Percentiles rank a stretch among this genome's conserved stretches.
These are phyloP conservation scores for Nicotiana knightiana DNA, from an alignment of 257 asterid species.

Conservation along the genomic window DNA sequence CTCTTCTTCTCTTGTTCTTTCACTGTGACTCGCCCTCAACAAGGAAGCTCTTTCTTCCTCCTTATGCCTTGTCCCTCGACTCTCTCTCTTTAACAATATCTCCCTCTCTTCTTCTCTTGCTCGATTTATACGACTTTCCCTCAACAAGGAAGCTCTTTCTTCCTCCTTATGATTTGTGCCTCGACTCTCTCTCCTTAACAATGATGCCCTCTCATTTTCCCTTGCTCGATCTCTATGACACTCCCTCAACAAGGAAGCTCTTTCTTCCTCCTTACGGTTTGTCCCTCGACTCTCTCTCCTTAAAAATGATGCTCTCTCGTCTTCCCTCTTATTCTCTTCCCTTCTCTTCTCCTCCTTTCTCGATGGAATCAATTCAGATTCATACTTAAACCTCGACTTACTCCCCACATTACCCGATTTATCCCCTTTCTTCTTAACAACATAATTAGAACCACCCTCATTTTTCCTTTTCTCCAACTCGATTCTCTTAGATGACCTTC, in stretches of 20 bases:
- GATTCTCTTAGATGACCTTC: conserved; percentile 31
- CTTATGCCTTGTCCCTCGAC: neutral
- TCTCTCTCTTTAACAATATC: conserved; percentile 17
- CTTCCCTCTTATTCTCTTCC: conserved; percentile 32
- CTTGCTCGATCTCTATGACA: neutral
- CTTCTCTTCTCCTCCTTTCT: conserved; percentile 31
- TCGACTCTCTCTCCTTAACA: conserved; percentile 13
- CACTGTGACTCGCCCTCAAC: conserved; percentile 25
- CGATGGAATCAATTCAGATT: conserved; percentile 16
- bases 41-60: conserved; percentile 11
- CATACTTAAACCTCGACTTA: conserved; percentile 29
- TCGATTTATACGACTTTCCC: neutral
- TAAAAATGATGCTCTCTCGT: neutral
- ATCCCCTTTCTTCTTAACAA: conserved; percentile 35
- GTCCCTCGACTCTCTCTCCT: conserved; percentile 13
- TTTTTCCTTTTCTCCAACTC: conserved; percentile 36
- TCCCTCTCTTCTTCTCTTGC: conserved; percentile 21
- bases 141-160: conserved; percentile 5
- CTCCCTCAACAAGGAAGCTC: conserved; percentile 5
- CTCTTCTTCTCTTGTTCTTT: conserved; percentile 39
- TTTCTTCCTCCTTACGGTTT: neutral
- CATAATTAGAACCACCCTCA: conserved; percentile 13
- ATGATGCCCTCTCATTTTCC: conserved; percentile 18
- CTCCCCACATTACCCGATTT: conserved; percentile 32
- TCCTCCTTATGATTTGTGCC: conserved; percentile 7